Percentiles rank a stretch among this genome's conserved stretches.
Conservation (phyloP, 441 rosid species). For the Euphorbia corollata region DNA sequence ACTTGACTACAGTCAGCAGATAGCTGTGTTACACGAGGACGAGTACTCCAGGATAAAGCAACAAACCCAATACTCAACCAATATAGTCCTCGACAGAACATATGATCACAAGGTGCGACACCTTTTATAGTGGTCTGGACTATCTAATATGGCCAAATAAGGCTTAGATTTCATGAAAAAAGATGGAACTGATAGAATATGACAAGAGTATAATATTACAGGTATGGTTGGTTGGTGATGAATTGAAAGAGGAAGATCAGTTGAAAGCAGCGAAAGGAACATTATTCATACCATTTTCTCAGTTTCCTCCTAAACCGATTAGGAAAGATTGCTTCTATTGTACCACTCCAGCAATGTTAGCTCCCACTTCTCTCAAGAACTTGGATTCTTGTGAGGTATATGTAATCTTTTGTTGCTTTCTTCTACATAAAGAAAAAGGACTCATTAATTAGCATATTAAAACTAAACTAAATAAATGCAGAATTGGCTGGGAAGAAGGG, state of each 20-base stretch:
- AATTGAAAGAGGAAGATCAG: background rate
- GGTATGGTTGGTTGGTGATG: conserved; percentile 19
- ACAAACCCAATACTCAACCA: background rate
- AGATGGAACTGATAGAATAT: background rate
- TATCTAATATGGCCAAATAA: no score
- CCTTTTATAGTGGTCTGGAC: no score
- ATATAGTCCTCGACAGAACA: background rate
- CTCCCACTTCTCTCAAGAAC: conserved; percentile 4
- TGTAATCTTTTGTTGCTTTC: background rate
- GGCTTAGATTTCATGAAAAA: no score
- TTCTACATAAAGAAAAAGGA: background rate
- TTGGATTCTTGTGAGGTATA: conserved; percentile 15
- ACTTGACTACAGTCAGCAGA: no score
- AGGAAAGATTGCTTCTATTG: conserved; percentile 12
- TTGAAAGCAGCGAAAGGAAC: conserved; percentile 4
- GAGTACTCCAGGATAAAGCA: background rate
- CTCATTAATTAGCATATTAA: background rate
- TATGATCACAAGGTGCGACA: conserved; percentile 1
- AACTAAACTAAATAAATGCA: background rate
- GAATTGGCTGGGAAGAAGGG: conserved; percentile 19
- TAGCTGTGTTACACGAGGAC: background rate
- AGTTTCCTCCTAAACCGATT: conserved; percentile 7
- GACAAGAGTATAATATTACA: background rate
- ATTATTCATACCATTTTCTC: conserved; percentile 6
- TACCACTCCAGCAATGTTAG: conserved; percentile 7